Evolutionary conservation across 1,139 yeast genomes (phyloP), one percentile per base, ranked within the genome.

Genomic region (Geotrichum cucujoidarum): DNA sequence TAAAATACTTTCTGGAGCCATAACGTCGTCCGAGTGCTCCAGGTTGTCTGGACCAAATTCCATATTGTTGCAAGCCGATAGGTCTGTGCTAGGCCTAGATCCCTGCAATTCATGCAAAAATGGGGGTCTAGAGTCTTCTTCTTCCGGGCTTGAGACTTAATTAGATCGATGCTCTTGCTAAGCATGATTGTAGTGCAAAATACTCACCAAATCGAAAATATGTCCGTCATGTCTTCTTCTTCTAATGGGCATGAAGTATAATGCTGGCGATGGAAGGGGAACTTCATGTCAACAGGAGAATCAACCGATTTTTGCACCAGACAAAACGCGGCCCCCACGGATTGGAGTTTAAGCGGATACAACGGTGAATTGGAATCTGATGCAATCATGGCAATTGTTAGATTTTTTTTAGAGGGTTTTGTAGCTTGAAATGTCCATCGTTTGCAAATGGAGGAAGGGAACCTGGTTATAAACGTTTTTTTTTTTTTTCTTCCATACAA

Each of bases 291-390:
- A n/a, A 22, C 30, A 21, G 50, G 41, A 3, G 45, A 35, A 10
- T 46, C 45, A 5, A 41, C 13, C 6, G 30, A n/a, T 16, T 25
- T 17, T 11, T 35, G 37, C 2, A 47, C 50, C 8, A 47, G 30
- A 11, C 50, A 18, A 21, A 47, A 37, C 7, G 50, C 50, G 8
- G 50, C 50, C 4, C 50, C 50, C 11, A 47, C 46, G 11, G 34
- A 18, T 33, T 47, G 46, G 16, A 37, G 46, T 16, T 31, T 30
- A 2, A 40, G 41, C 7, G 49, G 45, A n/a, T 45, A 31, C 4
- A 20, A 38, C 13, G 47, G 47, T 20, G 40, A 14, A n/a, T 2
- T 6, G 6, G 27, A 6, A 6, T 6, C 6, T 10, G 6, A 6
- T 10, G 10, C 10, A 6, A 6, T 24, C 10, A 6, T 24, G 27